Evolutionary conservation across 768 basidiomycete genomes (phyloP), one percentile per base, ranked within the genome.

Genomic region (Mycena latifolia): DNA sequence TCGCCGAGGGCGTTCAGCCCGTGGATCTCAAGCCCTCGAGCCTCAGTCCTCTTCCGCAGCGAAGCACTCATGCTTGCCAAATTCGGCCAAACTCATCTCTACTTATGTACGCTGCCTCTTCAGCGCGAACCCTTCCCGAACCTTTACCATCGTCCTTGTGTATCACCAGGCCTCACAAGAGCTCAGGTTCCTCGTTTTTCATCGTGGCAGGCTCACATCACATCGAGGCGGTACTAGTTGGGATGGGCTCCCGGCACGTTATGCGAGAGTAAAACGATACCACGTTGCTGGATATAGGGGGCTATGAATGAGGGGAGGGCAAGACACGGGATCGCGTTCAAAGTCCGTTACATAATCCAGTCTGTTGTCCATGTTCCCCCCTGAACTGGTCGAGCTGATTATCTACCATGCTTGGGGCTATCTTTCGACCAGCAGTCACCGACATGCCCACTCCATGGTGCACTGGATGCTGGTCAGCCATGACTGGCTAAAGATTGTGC

Each of bases 161-260:
- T 53, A 54, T 54, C 61, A 69, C 20, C 64, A 60, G 12, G 28
- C 18, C 17, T 27, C 25, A 0, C 11, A 31, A 2, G 37, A 53
- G 17, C 50, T 72, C 2, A 29, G 62, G 3, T 72, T 71, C 29
- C 64, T 71, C 0, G 33, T 72, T 20, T 69, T 63, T n/a, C 67
- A 72, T 29, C 37, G 57, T 7, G 70, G 67, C 18, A 67, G 71
- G 5, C 52, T 71, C 12, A 71, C 69, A 24, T 45, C 64, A 24
- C 55, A 55, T 18, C 5, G 2, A 24, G 25, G n/a, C n/a, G n/a
- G n/a, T n/a, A n/a, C n/a, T n/a, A n/a, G n/a, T n/a, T n/a, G n/a
- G n/a, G n/a, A n/a, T n/a, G n/a, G n/a, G n/a, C n/a, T n/a, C n/a
- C n/a, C n/a, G n/a, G n/a, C n/a, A n/a, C n/a, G n/a, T n/a, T n/a